Evolutionary conservation across 495 filamentous ascomycete genomes (phyloP).

Genomic region (Daldinia childiae): DNA sequence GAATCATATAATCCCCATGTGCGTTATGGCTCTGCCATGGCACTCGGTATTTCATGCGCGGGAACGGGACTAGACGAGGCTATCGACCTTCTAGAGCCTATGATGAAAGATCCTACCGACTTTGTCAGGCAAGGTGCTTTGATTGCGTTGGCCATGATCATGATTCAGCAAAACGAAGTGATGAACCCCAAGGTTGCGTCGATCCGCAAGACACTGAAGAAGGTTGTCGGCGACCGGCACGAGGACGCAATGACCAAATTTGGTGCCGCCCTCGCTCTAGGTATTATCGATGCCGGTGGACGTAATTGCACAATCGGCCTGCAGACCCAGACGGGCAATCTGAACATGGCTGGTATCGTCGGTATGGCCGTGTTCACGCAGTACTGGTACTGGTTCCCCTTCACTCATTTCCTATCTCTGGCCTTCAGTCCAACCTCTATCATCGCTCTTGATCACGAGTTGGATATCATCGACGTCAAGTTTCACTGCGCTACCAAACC

Average conservation of each 20-base stretch:
- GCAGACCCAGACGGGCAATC: slow-evolving; percentile 95
- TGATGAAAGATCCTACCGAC: slow-evolving; percentile 99
- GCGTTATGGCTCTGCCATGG: slow-evolving; percentile 97
- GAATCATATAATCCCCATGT: slow-evolving; percentile 99
- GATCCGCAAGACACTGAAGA: slow-evolving; percentile 85
- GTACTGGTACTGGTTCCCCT: slow-evolving; percentile 99
- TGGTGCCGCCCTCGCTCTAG: slow-evolving; percentile 89
- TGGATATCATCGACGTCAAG: slow-evolving; percentile 95
- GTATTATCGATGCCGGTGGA: slow-evolving; percentile 98
- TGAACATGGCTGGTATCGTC: slow-evolving; percentile 97
- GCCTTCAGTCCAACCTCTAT: slow-evolving; percentile 94
- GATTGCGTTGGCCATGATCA: slow-evolving; percentile 94
- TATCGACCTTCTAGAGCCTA: slow-evolving; percentile 95
- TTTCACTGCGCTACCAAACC: slow-evolving; percentile 93
- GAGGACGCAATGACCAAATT: slow-evolving; percentile 99
- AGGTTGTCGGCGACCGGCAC: slow-evolving; percentile 92
- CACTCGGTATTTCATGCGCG: slow-evolving; percentile 96
- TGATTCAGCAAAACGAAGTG: slow-evolving; percentile 95
- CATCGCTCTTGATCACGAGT: slow-evolving; percentile 90
- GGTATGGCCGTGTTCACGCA: slow-evolving; percentile 98
- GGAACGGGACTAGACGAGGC: slow-evolving; percentile 97
- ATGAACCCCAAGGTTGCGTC: slow-evolving; percentile 91
- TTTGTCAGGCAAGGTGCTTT: slow-evolving; percentile 98
- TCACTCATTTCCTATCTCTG: slow-evolving; percentile 95
- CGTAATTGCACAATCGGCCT: slow-evolving; percentile 98